These are phyloP conservation scores for Sideroxylon spinosum DNA, from an alignment of 179 eudicot species.

Conservation along the genomic window DNA sequence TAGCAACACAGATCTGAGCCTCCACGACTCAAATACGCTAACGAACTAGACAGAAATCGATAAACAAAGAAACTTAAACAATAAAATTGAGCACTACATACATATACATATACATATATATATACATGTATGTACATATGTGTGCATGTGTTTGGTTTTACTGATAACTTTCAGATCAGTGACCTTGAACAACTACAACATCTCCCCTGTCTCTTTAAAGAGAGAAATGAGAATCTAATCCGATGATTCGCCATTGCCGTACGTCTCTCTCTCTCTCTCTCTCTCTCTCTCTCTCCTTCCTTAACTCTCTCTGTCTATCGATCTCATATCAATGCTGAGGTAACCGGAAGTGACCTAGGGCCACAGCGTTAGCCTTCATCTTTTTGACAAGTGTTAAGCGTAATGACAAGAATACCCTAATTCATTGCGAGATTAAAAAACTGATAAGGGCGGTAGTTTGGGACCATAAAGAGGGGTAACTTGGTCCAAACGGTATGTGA, in stretches of 20 bases:
- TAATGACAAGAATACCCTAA: too few relatives aligned
- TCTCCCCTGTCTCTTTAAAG: background rate
- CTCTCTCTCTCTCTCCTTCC: too few relatives aligned
- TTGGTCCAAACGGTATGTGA: too few relatives aligned
- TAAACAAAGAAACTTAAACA: background rate
- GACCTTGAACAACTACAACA: background rate
- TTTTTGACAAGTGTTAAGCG: too few relatives aligned
- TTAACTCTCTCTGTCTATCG: too few relatives aligned
- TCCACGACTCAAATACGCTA: background rate
- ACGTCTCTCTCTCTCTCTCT: too few relatives aligned
- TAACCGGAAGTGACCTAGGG: too few relatives aligned
- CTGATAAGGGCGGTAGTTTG: too few relatives aligned
- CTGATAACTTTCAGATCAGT: background rate
- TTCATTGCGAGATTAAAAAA: too few relatives aligned
- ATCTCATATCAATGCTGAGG: too few relatives aligned
- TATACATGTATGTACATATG: background rate
- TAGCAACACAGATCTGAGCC: constrained; percentile 14
- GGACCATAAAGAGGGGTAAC: too few relatives aligned
- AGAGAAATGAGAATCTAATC: background rate
- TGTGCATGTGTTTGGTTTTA: background rate
- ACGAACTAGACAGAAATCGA: background rate
- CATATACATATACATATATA: background rate
- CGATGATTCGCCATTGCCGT: background rate
- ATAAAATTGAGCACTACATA: background rate
- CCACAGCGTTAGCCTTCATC: too few relatives aligned